phyloP scores from a whole-genome alignment of 1,139 yeast genomes.

The Dujonia santamariae region DNA sequence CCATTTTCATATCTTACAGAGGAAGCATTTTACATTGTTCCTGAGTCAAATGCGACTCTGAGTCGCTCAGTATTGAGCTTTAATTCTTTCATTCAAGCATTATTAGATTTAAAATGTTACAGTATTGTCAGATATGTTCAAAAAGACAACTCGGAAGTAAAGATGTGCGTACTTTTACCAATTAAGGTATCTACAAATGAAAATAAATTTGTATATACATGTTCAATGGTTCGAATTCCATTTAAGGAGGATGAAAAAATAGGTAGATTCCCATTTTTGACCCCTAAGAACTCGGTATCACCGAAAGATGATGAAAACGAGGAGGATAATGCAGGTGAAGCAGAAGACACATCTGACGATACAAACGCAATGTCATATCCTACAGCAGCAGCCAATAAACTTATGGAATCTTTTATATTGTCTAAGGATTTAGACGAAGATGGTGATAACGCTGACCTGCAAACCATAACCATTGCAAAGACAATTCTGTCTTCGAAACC shows the following conservation, averaged over 20 bases:
- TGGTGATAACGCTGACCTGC: background rate
- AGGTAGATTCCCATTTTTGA: conserved; percentile 56
- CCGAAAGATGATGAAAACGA: conserved; percentile 2
- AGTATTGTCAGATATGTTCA: conserved; percentile 65
- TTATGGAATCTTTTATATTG: conserved; percentile 29
- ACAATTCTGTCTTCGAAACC: conserved; percentile 1
- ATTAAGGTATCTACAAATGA: conserved; percentile 19
- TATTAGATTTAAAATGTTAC: conserved; percentile 45
- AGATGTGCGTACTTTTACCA: conserved; percentile 60
- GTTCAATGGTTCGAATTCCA: conserved; percentile 55
- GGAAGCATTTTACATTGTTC: conserved; percentile 57
- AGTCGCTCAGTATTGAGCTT: conserved; percentile 43
- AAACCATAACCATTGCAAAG: conserved; percentile 1
- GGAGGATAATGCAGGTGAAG: conserved; percentile 3
- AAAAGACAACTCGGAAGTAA: conserved; percentile 45
- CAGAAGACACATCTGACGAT: conserved; percentile 4
- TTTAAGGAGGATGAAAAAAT: conserved; percentile 74
- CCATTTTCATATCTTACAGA: conserved; percentile 60
- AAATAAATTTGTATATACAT: conserved; percentile 21
- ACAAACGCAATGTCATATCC: conserved; percentile 10
- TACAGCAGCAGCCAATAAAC: conserved; percentile 12
- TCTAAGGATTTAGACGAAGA: conserved; percentile 17
- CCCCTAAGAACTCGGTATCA: conserved; percentile 15
- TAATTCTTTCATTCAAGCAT: conserved; percentile 52
- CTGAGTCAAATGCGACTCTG: conserved; percentile 30